A percentile compares a stretch with the other conserved stretches of the same genome.
phyloP scores from a whole-genome alignment of 176 grass and related monocot species.

The Stipa capillata region DNA sequence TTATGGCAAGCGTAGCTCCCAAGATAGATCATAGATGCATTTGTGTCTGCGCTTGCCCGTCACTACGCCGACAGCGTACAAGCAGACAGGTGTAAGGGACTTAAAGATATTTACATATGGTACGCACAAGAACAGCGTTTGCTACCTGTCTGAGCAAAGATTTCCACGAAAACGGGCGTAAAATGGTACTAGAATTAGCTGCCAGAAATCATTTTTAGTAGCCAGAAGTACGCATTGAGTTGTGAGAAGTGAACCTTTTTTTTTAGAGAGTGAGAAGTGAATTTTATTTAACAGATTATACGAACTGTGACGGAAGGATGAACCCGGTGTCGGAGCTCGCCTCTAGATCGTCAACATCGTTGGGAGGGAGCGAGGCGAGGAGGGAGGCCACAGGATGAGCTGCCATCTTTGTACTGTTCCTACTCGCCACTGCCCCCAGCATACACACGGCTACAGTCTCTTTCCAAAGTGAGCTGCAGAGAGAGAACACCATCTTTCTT shows the following conservation, averaged over 20 bases:
- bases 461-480: too few relatives aligned
- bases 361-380: too few relatives aligned
- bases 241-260: too few relatives aligned
- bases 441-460: slow-evolving; percentile 3
- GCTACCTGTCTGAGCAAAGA: background rate
- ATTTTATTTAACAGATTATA: background rate
- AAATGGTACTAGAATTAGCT: too few relatives aligned
- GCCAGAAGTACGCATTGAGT: background rate
- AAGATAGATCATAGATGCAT: background rate
- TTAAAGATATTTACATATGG: too few relatives aligned
- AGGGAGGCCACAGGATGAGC: slow-evolving; percentile 12
- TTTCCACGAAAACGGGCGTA: too few relatives aligned
- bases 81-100: background rate
- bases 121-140: background rate
- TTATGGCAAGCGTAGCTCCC: background rate
- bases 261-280: too few relatives aligned
- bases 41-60: background rate
- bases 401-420: slow-evolving; percentile 29
- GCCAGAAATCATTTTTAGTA: background rate
- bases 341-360: background rate
- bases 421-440: background rate
- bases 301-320: background rate
- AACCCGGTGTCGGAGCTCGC: slow-evolving; percentile 3
- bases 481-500: too few relatives aligned
- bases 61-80: background rate